A percentile compares a stretch with the other conserved stretches of the same genome.
phyloP scores from a whole-genome alignment of 1,284 basidiomycete genomes.

The Neotropicomus parvogracilis region DNA sequence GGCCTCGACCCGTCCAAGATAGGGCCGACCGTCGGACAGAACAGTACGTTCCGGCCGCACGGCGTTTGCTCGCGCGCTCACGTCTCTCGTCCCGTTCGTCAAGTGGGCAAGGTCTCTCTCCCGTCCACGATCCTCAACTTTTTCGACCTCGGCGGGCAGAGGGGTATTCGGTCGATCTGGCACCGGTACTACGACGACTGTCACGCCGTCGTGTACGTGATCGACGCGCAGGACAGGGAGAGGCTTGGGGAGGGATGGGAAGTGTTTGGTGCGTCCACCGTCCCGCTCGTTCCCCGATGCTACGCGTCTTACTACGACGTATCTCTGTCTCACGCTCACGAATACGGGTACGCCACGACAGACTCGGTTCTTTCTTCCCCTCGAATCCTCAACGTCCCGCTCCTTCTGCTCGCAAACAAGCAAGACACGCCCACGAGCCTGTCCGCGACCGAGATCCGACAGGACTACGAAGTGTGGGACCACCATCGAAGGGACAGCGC shows the following conservation, averaged over 20 bases:
- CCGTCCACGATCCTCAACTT: conserved; percentile 91
- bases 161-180: conserved; percentile 91
- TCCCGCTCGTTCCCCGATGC: too few relatives aligned
- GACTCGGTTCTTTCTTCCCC: conserved; percentile 83
- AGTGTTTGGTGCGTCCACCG: conserved; percentile 75
- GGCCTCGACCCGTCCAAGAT: conserved; percentile 87
- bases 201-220: conserved; percentile 89
- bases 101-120: conserved; percentile 89
- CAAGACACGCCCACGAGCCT: conserved; percentile 79
- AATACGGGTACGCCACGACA: conserved; percentile 34
- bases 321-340: too few relatives aligned
- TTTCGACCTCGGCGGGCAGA: conserved; percentile 91
- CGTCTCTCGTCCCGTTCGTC: conserved; percentile 4
- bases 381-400: conserved; percentile 81
- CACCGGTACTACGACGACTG: conserved; percentile 91
- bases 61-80: background rate
- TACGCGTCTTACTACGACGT: too few relatives aligned
- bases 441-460: conserved; percentile 83
- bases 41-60: conserved; percentile 74
- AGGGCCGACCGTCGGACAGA: conserved; percentile 91
- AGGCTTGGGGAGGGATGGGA: conserved; percentile 89
- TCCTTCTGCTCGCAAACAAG: conserved; percentile 90
- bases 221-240: conserved; percentile 86
- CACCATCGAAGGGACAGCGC: conserved; percentile 69
- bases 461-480: conserved; percentile 88